Conservation (phyloP, 192 early-diverging fungal genomes). For the Entophlyctis luteolus region DNA sequence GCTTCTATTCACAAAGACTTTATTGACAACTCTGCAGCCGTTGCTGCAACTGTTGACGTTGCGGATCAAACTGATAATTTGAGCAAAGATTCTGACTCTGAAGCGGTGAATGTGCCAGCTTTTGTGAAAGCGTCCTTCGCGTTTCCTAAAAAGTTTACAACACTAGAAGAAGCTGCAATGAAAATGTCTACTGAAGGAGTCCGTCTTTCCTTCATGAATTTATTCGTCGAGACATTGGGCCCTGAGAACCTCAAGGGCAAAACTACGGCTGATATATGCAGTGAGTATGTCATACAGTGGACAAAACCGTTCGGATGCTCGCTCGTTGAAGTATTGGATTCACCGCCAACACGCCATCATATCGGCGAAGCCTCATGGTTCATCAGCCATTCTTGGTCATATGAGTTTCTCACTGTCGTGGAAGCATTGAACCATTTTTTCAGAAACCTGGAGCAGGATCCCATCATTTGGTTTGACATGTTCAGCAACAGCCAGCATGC, state of each 20-base stretch:
- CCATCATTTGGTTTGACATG: slow-evolving; percentile 31
- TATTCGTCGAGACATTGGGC: background rate
- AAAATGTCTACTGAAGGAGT: slow-evolving; percentile 9
- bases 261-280: slow-evolving; percentile 21
- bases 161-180: too few species aligned
- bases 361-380: slow-evolving; percentile 16
- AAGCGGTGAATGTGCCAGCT: too few species aligned
- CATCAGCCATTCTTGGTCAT: slow-evolving; percentile 31
- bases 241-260: background rate
- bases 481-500: slow-evolving; percentile 27
- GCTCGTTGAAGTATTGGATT: background rate
- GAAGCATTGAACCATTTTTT: slow-evolving; percentile 18
- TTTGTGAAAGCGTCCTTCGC: too few species aligned
- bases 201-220: slow-evolving; percentile 1
- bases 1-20: too few species aligned
- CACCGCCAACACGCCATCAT: background rate
- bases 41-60: too few species aligned
- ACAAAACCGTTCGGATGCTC: background rate
- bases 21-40: too few species aligned
- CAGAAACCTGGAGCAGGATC: background rate
- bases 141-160: too few species aligned
- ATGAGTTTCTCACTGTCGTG: slow-evolving; percentile 31
- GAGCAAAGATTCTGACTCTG: too few species aligned
- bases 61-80: too few species aligned
- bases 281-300: slow-evolving; percentile 1